Base-by-base conservation (phyloP, 768 basidiomycete genomes). In the Dioszegia crocea region DNA sequence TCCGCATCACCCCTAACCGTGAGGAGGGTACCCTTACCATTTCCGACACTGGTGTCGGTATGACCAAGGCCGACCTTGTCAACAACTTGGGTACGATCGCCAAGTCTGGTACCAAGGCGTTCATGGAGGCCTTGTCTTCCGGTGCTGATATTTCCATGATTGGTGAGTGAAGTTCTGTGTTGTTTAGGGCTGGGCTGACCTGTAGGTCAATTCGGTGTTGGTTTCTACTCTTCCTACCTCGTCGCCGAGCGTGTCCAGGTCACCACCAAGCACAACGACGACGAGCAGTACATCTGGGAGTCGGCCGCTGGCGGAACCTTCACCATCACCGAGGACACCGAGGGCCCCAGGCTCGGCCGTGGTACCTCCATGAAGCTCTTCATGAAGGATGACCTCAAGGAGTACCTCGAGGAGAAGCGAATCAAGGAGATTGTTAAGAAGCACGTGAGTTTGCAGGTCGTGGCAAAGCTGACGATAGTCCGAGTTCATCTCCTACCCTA, bases 201-300 rank as follows among this genome's bases (percentile, higher is more conserved):
- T 65, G 62, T 36, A 70, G 67, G 67, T 67, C 77, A 93, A 82
- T 94, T 96, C 80, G 91, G 94, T 92, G 94, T 99, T 79, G 94
- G 94, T 82, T 98, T 98, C 87, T 98, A 99, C 86, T 97, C 94
- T 47, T 89, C 91, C 16, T 98, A 98, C 84, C 91, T 99, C 71
- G 93, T 99, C 66, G 93, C 94, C 70, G 94, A 99, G 81, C 87
- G 88, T 66, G 94, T 99, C 3, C 93, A 96, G 80, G 91, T 99
- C 77, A 88, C 97, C 80, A 91, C 93, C 66, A 99, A 99, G 82
- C 93, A 99, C 84, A 98, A 99, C 75, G 94, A 98, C 72, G 94
- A 98, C 78, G 96, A 98, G 81, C 94, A 98, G 80, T 98, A 99
- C 82, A 92, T 99, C 80, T 99, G 94, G 96, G 94, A 99, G 84